Evolutionary conservation across 1,284 basidiomycete species (phyloP).

Genomic region (Sporisorium exsertum): DNA sequence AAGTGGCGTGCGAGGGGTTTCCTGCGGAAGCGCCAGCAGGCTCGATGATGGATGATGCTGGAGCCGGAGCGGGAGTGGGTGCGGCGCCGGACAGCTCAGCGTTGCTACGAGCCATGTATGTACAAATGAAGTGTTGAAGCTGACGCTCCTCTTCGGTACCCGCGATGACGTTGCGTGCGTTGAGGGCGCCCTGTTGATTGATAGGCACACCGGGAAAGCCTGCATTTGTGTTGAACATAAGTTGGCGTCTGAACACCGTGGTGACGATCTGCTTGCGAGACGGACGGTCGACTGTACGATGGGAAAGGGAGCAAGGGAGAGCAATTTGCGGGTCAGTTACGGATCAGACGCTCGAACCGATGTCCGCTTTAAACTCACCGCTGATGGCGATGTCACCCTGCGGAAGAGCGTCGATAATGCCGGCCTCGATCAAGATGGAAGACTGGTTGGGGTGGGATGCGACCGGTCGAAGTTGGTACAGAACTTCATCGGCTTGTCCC

Average conservation of each 20-base stretch:
- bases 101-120: neutral
- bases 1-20: neutral
- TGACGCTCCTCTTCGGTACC: constrained; percentile 14
- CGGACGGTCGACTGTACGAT: constrained; percentile 3
- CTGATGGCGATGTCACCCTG: constrained; percentile 9
- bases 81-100: neutral
- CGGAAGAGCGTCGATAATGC: constrained; percentile 2
- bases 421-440: constrained; percentile 19
- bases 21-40: neutral
- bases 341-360: neutral
- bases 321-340: neutral
- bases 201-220: constrained; percentile 10
- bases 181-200: neutral
- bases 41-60: neutral
- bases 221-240: neutral
- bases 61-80: neutral
- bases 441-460: neutral
- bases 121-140: neutral
- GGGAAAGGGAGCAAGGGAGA: neutral
- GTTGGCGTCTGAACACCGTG: constrained; percentile 1
- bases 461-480: constrained; percentile 1
- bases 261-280: constrained; percentile 6
- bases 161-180: neutral
- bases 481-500: neutral
- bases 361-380: neutral